Base-by-base conservation (phyloP, 2,329 filamentous ascomycete genomes). In the Myriosclerotinia curreyana region DNA sequence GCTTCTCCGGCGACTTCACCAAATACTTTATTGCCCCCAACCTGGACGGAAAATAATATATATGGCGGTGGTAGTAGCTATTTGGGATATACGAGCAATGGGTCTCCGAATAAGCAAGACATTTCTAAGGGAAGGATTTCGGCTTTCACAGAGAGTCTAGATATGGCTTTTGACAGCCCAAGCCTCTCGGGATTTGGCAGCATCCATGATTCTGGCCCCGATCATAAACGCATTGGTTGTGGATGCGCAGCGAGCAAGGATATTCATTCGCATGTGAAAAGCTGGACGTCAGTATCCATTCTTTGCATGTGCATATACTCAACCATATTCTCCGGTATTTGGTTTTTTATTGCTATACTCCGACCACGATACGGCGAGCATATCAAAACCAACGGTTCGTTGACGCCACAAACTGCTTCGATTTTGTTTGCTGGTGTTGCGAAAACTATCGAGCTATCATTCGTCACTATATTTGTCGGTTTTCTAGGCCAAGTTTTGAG, bases 391-490 rank as follows among this genome's bases (percentile, higher is more conserved):
- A 77, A 81, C 15, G 80, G 81, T 9, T 70, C 73, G 0, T 70
- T 93, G 20, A 78, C 79, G 0, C 86, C 87, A 0, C 82, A 86
- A 0, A 87, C 85, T 1, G 90, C 90, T 0, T 86, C 85, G 0
- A 76, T 90, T 1, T 71, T 93, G 0, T 86, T 85, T n/a, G 83
- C 89, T 0, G 75, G 91, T 2, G 77, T 91, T 44, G 88, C 90
- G 9, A 94, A 93, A 75, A 83, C 87, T 0, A 90, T 93, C 55
- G 91, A 94, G 75, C 73, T 93, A 68, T 86, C 87, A 0, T 94
- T 92, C 71, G 89, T 91, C 4, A 91, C 90, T 0, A 86, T 91
- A 0, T 90, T 91, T 66, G 87, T 93, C 1, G 83, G 87, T 0
- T 90, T 90, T 62, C 74, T 93, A 0, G 91, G 91, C 0, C 91